phyloP scores from a whole-genome alignment of 2,329 filamentous ascomycete species.

The Plenodomus tracheiphilus region DNA sequence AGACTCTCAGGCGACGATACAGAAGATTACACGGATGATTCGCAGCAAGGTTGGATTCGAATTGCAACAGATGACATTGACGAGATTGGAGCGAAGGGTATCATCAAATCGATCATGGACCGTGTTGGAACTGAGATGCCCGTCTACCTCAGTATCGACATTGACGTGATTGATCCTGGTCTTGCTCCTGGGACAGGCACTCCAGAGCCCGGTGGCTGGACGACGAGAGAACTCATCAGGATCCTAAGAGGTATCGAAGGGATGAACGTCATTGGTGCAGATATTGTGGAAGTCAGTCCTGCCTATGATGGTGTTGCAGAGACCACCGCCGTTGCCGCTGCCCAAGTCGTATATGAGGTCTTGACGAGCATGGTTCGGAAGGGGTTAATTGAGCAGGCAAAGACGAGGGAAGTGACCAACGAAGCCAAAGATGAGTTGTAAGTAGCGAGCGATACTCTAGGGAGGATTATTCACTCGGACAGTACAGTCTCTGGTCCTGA shows the following conservation, averaged over 20 bases:
- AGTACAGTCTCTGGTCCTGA: too few species aligned
- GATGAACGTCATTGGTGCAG: constrained; percentile 75
- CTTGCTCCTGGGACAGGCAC: constrained; percentile 80
- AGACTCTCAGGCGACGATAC: constrained; percentile 67
- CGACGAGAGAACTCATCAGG: constrained; percentile 81
- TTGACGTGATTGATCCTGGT: constrained; percentile 78
- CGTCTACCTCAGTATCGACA: constrained; percentile 81
- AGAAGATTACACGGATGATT: constrained; percentile 73
- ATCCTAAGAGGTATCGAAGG: constrained; percentile 81
- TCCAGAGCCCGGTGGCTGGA: constrained; percentile 90
- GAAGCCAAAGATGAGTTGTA: constrained; percentile 34
- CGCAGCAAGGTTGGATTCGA: constrained; percentile 74
- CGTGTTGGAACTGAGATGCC: constrained; percentile 74
- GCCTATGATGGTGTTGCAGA: constrained; percentile 81
- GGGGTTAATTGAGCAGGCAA: constrained; percentile 49
- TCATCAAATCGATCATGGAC: constrained; percentile 71
- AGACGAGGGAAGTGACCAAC: constrained; percentile 17
- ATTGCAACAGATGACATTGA: constrained; percentile 88
- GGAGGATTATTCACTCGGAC: background rate
- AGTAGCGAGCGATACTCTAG: background rate
- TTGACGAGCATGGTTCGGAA: constrained; percentile 73
- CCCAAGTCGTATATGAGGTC: constrained; percentile 85
- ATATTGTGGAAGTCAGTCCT: constrained; percentile 75
- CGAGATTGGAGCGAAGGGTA: constrained; percentile 71
- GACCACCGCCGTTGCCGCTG: constrained; percentile 79